Conservation (phyloP, 306 rosid genomes). For the Acacia melanoxylon region DNA sequence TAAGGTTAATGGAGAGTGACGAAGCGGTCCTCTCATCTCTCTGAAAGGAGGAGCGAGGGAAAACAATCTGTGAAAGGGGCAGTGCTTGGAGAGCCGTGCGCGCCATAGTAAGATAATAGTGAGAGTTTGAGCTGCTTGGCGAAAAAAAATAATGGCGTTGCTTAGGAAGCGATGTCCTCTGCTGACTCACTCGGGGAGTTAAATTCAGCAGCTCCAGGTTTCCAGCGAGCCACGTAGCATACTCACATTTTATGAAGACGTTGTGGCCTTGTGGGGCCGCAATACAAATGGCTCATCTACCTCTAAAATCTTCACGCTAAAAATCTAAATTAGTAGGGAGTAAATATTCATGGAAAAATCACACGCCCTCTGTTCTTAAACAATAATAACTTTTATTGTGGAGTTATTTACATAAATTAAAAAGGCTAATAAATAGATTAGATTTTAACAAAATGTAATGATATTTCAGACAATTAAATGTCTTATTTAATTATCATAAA, state of each 20-base stretch:
- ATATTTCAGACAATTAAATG: too few species aligned
- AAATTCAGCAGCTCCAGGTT: background rate
- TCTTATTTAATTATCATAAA: too few species aligned
- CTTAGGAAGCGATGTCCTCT: background rate
- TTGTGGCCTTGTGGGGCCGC: too few species aligned
- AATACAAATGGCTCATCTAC: background rate
- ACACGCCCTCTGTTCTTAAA: too few species aligned
- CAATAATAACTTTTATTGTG: too few species aligned
- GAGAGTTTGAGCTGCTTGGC: background rate
- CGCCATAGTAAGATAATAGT: background rate
- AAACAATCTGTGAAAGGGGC: background rate
- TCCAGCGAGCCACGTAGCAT: background rate
- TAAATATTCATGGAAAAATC: background rate
- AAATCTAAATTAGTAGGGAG: background rate
- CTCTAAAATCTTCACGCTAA: background rate
- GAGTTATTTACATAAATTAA: too few species aligned
- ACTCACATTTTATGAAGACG: background rate
- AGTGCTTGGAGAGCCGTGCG: background rate
- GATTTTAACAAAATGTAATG: too few species aligned
- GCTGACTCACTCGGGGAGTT: background rate
- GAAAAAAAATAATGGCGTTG: background rate
- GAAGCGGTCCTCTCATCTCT: background rate
- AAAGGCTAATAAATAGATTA: too few species aligned
- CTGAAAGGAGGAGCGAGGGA: background rate
- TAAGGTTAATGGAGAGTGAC: background rate